Base-by-base conservation (phyloP, 495 filamentous ascomycete genomes). In the Coniosporium apollinis region DNA sequence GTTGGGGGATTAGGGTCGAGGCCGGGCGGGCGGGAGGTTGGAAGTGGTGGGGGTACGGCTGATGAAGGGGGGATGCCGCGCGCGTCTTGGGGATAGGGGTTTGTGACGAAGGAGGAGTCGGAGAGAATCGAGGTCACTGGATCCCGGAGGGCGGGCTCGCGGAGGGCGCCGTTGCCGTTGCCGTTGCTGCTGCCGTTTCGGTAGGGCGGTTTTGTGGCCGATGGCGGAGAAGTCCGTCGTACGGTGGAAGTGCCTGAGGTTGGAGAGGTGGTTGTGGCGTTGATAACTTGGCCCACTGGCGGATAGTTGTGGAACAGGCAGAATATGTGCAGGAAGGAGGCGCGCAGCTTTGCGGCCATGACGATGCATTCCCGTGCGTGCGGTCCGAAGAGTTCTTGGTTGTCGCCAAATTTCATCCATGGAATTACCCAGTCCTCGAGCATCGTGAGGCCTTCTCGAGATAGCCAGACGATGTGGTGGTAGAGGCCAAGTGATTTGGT, bases 321-420 rank as follows among this genome's bases (percentile, higher is more conserved):
- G 50, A 92, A 94, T 39, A 97, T 82, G 59, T 97, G 89, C 47
- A 89, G 87, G 48, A 94, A 93, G 18, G 78, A 85, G 4, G 91
- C 89, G 39, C 83, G 75, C 15, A 97, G 69, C 58, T 96, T 97
- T 57, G 79, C 79, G 5, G 80, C 73, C 33, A 97, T 69, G 7
- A 96, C 85, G 45, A 82, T 83, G 15, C 50, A 56, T 42, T 59
- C 54, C n/a, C n/a, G n/a, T n/a, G n/a, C n/a, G n/a, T n/a, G n/a
- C 3, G 48, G 44, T 0, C 56, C 52, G n/a, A n/a, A n/a, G n/a
- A n/a, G n/a, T n/a, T n/a, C n/a, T n/a, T n/a, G n/a, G 22, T 55
- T 44, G 26, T 58, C 46, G 19, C 51, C 54, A 85, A 69, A 54
- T 81, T 86, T 44, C 28, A 53, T 47, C 29, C 46, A 73, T 56